These are phyloP conservation scores for Xylariaceae sp. DNA, from an alignment of 2,329 filamentous ascomycete genomes.

Conservation along the genomic window DNA sequence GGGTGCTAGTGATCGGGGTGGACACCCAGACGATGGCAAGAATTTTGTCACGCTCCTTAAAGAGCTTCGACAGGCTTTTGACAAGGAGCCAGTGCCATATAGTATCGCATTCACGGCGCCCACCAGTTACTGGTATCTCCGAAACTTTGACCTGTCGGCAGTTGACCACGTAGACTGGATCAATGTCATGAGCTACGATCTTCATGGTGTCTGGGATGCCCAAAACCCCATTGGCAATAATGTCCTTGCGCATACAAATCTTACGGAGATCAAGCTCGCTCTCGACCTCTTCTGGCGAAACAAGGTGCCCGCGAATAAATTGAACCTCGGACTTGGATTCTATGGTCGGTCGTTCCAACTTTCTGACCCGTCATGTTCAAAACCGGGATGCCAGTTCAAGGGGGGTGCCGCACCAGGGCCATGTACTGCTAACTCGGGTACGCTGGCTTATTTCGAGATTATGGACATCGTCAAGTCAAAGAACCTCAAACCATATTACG, in stretches of 20 bases:
- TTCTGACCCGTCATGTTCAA: slow-evolving; percentile 32
- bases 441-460: slow-evolving; percentile 34
- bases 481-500: slow-evolving; percentile 30
- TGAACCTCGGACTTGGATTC: slow-evolving; percentile 49
- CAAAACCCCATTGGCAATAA: slow-evolving; percentile 40
- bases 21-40: slow-evolving; percentile 24
- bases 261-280: slow-evolving; percentile 51
- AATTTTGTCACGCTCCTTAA: slow-evolving; percentile 41
- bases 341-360: slow-evolving; percentile 30
- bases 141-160: slow-evolving; percentile 37
- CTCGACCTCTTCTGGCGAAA: slow-evolving; percentile 54
- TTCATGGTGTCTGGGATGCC: slow-evolving; percentile 49
- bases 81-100: slow-evolving; percentile 11
- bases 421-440: slow-evolving; percentile 35
- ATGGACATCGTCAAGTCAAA: slow-evolving; percentile 32
- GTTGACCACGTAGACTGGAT: slow-evolving; percentile 43
- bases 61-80: slow-evolving; percentile 46
- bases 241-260: slow-evolving; percentile 50
- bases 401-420: slow-evolving; percentile 31
- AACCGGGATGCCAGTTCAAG: slow-evolving; percentile 25
- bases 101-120: slow-evolving; percentile 30
- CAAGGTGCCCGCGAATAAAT: slow-evolving; percentile 46
- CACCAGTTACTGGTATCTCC: slow-evolving; percentile 35
- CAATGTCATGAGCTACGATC: slow-evolving; percentile 52
- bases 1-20: slow-evolving; percentile 34